A percentile compares a stretch with the other conserved stretches of the same genome.
Conservation (phyloP, 345 rosid genomes). For the Reutealis trisperma region DNA sequence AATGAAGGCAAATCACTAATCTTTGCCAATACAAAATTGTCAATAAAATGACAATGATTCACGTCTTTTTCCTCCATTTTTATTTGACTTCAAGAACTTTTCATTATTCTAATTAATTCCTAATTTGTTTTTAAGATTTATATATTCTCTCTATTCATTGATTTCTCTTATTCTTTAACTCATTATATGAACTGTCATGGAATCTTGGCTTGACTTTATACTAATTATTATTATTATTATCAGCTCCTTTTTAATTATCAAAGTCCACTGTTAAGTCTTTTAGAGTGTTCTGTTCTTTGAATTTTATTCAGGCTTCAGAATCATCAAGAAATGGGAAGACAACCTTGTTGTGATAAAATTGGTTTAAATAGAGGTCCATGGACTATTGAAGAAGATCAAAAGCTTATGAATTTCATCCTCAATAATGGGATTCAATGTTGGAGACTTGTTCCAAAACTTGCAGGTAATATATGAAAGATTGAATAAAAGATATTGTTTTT, state of each 20-base stretch:
- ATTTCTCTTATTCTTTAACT: not conserved
- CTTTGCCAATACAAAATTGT: not conserved
- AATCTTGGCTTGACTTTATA: constrained; percentile 23
- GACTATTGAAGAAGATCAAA: constrained; percentile 22
- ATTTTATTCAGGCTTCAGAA: not conserved
- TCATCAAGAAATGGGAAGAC: constrained; percentile 18
- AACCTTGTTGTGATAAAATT: constrained; percentile 22
- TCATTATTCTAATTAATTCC: not conserved
- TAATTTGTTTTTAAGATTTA: too few relatives aligned
- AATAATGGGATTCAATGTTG: constrained; percentile 17
- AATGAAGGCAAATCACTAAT: too few relatives aligned
- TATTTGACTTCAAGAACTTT: not conserved
- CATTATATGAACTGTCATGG: constrained; percentile 3
- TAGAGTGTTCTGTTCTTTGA: too few relatives aligned
- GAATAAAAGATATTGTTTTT: too few relatives aligned
- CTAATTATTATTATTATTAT: too few relatives aligned
- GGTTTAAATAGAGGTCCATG: constrained; percentile 23
- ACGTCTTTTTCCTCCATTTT: not conserved
- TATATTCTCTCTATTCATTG: constrained; percentile 2
- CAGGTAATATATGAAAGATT: constrained; percentile 6
- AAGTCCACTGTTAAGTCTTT: too few relatives aligned
- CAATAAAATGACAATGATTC: constrained; percentile 2
- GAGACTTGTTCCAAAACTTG: constrained; percentile 26
- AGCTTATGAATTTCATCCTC: constrained; percentile 16
- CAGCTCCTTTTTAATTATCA: too few relatives aligned